A percentile compares a stretch with the other conserved stretches of the same genome.
Conservation (phyloP, 2,329 filamentous ascomycete species). For the Ophiostoma montium region DNA sequence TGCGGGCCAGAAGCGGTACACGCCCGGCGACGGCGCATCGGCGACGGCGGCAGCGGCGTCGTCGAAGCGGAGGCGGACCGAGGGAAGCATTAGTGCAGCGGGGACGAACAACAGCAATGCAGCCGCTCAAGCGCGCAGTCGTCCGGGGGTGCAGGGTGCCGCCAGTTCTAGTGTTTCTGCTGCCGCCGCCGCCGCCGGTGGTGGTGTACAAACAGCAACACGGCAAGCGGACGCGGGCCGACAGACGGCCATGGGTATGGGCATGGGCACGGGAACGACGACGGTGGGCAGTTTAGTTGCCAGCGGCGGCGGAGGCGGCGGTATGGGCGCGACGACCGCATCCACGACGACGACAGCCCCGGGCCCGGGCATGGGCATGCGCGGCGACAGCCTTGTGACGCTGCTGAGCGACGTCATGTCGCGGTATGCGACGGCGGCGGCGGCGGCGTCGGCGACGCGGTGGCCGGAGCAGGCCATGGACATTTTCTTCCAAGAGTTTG, state of each 20-base stretch:
- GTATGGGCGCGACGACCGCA: background rate
- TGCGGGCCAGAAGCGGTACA: constrained; percentile 26
- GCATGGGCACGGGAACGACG: too few relatives aligned
- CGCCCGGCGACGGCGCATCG: constrained; percentile 10
- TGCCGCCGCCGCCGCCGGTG: background rate
- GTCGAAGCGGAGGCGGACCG: constrained; percentile 24
- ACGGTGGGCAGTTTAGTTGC: too few relatives aligned
- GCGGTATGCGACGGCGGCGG: constrained; percentile 19
- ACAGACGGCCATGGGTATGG: too few relatives aligned
- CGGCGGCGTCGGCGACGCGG: constrained; percentile 22
- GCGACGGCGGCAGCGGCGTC: constrained; percentile 6
- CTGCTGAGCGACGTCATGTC: constrained; percentile 27
- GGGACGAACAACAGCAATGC: constrained; percentile 1
- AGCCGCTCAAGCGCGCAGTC: background rate
- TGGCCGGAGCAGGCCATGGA: constrained; percentile 47
- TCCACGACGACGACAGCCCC: constrained; percentile 2
- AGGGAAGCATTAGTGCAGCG: constrained; percentile 13
- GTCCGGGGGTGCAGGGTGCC: too few relatives aligned
- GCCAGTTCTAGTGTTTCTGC: background rate
- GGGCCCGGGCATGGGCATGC: constrained; percentile 12
- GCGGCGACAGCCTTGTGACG: constrained; percentile 16
- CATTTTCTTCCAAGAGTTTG: constrained; percentile 44
- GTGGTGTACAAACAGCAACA: background rate
- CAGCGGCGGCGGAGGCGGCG: constrained; percentile 1
- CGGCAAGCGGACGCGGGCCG: background rate